These are phyloP conservation scores for Parathielavia appendiculata DNA, from an alignment of 495 filamentous ascomycete species.

Conservation along the genomic window DNA sequence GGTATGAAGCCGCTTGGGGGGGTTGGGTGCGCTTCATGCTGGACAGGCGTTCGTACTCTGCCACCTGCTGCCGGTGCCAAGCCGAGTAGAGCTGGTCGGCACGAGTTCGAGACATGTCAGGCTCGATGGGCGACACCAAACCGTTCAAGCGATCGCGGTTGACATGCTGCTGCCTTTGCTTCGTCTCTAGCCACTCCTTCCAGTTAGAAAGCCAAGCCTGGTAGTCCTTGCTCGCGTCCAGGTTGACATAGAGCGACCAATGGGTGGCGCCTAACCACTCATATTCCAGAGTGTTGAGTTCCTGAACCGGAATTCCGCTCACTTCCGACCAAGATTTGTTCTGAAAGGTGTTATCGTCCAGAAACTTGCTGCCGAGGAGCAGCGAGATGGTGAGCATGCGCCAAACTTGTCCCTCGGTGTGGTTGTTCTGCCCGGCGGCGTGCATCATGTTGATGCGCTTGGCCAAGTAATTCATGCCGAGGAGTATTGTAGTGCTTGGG, in stretches of 20 bases:
- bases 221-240: conserved; percentile 76
- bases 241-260: conserved; percentile 86
- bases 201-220: conserved; percentile 77
- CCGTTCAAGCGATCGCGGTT: conserved; percentile 48
- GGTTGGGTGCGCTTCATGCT: conserved; percentile 41
- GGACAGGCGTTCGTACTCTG: conserved; percentile 46
- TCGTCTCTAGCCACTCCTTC: conserved; percentile 68
- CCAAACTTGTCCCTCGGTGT: conserved; percentile 72
- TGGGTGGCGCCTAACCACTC: conserved; percentile 84
- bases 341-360: conserved; percentile 99
- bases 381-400: conserved; percentile 85
- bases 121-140: conserved; percentile 63
- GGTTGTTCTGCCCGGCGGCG: conserved; percentile 48
- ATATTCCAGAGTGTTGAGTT: conserved; percentile 84
- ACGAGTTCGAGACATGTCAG: conserved; percentile 45
- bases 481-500: conserved; percentile 89
- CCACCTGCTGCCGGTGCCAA: conserved; percentile 49
- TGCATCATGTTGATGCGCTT: conserved; percentile 73
- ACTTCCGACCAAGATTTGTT: conserved; percentile 99
- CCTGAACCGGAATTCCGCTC: conserved; percentile 79
- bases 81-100: conserved; percentile 40
- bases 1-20: conserved; percentile 42
- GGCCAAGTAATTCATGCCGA: conserved; percentile 86
- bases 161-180: conserved; percentile 50
- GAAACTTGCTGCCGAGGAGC: conserved; percentile 92